Conservation (phyloP, 2,329 filamentous ascomycete genomes). For the Trichoderma koningiopsis region DNA sequence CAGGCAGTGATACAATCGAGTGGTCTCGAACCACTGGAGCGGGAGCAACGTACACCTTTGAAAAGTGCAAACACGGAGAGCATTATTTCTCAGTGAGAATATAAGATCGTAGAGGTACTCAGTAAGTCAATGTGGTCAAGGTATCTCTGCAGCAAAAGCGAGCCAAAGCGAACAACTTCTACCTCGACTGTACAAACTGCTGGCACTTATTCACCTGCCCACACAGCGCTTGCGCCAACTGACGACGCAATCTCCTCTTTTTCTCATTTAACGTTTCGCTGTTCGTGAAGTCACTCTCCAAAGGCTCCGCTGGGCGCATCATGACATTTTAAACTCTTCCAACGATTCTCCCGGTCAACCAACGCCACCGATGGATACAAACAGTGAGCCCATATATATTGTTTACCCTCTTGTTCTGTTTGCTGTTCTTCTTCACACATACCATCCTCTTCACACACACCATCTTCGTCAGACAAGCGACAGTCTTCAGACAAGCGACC, state of each 20-base stretch:
- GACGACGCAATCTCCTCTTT: not conserved
- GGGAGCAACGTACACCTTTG: not conserved
- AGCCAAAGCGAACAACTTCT: not conserved
- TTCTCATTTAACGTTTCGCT: not conserved
- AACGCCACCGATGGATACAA: not conserved
- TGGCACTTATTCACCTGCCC: not conserved
- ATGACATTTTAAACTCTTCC: not conserved
- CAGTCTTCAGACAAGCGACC: no score
- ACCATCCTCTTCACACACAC: not conserved
- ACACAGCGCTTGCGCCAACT: not conserved
- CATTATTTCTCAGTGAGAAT: not conserved
- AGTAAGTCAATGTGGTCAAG: not conserved
- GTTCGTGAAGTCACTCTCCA: not conserved
- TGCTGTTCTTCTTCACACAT: not conserved
- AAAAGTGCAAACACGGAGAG: not conserved
- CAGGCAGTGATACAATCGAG: not conserved
- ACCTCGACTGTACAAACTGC: not conserved
- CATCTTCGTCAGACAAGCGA: not conserved
- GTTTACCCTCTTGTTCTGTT: not conserved
- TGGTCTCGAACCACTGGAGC: not conserved
- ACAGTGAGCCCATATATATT: not conserved
- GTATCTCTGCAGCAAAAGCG: not conserved
- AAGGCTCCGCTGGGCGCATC: not conserved
- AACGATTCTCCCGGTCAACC: not conserved
- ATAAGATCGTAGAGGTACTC: not conserved